A percentile compares a stretch with the other conserved stretches of the same genome.
Evolutionary conservation across 2,329 filamentous ascomycete genomes (phyloP).

Genomic region (Aspergillus sp.): DNA sequence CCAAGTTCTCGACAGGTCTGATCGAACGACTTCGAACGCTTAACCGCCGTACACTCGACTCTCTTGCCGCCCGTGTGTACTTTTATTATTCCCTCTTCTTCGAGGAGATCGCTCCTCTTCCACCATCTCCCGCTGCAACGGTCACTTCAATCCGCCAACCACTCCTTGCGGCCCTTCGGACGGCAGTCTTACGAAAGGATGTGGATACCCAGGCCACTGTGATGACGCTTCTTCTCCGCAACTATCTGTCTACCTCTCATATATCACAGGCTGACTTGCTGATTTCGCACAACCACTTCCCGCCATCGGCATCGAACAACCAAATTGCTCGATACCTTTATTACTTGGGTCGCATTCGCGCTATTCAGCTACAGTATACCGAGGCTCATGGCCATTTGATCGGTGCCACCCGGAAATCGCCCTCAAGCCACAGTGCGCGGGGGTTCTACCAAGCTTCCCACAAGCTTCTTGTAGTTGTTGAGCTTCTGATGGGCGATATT

Average conservation of each 20-base stretch:
- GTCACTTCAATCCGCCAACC: conserved; percentile 83
- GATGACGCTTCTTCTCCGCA: conserved; percentile 90
- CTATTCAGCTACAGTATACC: conserved; percentile 94
- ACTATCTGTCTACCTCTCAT: conserved; percentile 93
- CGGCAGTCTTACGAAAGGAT: conserved; percentile 94
- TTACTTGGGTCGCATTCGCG: conserved; percentile 93
- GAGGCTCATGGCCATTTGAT: conserved; percentile 94
- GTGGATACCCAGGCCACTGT: conserved; percentile 96
- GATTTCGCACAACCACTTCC: conserved; percentile 94
- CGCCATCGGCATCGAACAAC: conserved; percentile 91
- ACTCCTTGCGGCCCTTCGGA: conserved; percentile 83
- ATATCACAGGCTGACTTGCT: conserved; percentile 95
- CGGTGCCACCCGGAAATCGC: conserved; percentile 91
- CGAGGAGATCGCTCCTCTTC: conserved; percentile 83
- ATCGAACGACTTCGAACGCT: conserved; percentile 81
- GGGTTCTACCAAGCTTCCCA: conserved; percentile 96
- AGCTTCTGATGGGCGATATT: conserved; percentile 97
- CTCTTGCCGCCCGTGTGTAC: conserved; percentile 91
- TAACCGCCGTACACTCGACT: conserved; percentile 92
- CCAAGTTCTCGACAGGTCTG: conserved; percentile 79
- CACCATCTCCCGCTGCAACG: conserved; percentile 84
- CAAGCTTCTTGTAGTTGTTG: conserved; percentile 94
- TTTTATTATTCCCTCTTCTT: conserved; percentile 97
- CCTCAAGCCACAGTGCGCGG: conserved; percentile 81
- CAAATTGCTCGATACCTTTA: conserved; percentile 97